Percentiles rank a stretch among this genome's conserved stretches.
Evolutionary conservation across 805 yeast species (phyloP).

Genomic region (Starmerella kuoi): DNA sequence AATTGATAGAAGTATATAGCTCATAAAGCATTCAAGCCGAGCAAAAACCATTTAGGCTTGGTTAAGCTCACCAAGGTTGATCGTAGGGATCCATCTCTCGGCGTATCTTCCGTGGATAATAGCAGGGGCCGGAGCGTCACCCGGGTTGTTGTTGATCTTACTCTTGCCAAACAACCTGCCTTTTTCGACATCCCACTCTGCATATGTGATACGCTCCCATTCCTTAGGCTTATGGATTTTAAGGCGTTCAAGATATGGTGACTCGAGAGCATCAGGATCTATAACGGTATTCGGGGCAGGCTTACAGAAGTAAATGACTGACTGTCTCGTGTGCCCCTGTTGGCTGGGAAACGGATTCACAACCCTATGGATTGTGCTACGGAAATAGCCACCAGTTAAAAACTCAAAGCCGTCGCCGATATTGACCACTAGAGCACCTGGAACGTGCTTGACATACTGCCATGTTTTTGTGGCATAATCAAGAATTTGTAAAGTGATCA

Average conservation of each 20-base stretch:
- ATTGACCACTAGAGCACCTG: conserved; percentile 33
- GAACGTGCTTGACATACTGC: conserved; percentile 32
- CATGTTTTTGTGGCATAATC: conserved; percentile 31
- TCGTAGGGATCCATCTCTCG: conserved; percentile 35
- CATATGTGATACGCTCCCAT: conserved; percentile 33
- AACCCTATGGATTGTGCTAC: conserved; percentile 38
- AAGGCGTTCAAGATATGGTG: conserved; percentile 31
- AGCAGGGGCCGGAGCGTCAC: conserved; percentile 33
- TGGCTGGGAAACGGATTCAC: conserved; percentile 39
- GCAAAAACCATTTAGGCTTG: too few relatives aligned
- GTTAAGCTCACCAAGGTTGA: too few relatives aligned
- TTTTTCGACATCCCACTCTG: conserved; percentile 38
- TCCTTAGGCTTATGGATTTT: conserved; percentile 28
- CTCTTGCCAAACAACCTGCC: conserved; percentile 36
- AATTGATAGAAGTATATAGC: too few relatives aligned
- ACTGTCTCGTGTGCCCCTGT: conserved; percentile 29
- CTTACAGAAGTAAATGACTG: conserved; percentile 35
- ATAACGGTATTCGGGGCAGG: conserved; percentile 31
- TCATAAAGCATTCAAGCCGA: too few relatives aligned
- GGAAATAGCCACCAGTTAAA: conserved; percentile 37
- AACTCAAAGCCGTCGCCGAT: conserved; percentile 35
- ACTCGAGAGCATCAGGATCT: conserved; percentile 34
- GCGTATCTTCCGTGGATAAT: conserved; percentile 33
- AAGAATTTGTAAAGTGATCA: conserved; percentile 32
- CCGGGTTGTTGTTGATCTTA: conserved; percentile 28